A percentile compares a stretch with the other conserved stretches of the same genome.
These are phyloP conservation scores for Lactarius pseudohatsudake DNA, from an alignment of 768 basidiomycete species.

Conservation along the genomic window DNA sequence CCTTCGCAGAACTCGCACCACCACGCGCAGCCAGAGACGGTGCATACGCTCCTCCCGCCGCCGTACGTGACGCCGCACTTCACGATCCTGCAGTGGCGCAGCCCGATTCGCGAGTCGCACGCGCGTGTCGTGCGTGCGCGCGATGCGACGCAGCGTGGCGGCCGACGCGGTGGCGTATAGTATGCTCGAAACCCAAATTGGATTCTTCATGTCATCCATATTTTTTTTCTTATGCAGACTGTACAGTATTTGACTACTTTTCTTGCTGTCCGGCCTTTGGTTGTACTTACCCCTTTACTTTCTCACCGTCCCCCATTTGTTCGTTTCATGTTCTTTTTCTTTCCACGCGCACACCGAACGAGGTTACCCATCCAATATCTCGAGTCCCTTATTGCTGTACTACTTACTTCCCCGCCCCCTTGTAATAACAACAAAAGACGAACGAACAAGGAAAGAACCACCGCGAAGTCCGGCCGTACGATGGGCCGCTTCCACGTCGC, in stretches of 20 bases:
- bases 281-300: neutral
- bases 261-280: neutral
- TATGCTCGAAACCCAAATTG: neutral
- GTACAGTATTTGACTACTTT: slow-evolving; percentile 7
- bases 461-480: neutral
- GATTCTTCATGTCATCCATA: neutral
- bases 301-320: too few relatives aligned
- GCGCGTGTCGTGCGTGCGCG: slow-evolving; percentile 60
- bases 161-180: slow-evolving; percentile 11
- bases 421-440: neutral
- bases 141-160: slow-evolving; percentile 4
- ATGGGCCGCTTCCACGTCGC: neutral
- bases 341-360: neutral
- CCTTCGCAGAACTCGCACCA: slow-evolving; percentile 56
- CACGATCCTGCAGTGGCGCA: slow-evolving; percentile 62
- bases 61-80: slow-evolving; percentile 72
- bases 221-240: neutral
- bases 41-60: slow-evolving; percentile 70
- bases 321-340: neutral
- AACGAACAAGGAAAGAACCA: neutral
- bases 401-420: neutral
- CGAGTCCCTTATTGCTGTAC: neutral
- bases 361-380: neutral
- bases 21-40: slow-evolving; percentile 47
- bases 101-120: slow-evolving; percentile 67